Evolutionary conservation across 2,329 filamentous ascomycete species (phyloP), one percentile per base, ranked within the genome.

Genomic region (Exophiala xenobiotica): DNA sequence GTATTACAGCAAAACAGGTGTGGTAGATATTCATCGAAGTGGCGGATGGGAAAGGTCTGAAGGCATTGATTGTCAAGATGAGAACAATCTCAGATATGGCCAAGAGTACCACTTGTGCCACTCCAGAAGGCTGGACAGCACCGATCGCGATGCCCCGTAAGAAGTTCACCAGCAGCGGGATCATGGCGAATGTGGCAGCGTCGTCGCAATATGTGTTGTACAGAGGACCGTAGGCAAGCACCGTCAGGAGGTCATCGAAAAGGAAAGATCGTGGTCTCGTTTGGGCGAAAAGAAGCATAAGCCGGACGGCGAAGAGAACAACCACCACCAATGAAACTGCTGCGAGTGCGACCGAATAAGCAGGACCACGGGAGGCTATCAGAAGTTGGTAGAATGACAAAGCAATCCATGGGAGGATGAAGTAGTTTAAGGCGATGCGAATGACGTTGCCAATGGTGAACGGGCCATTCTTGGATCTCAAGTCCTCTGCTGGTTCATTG

Each of bases 1-100:
- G 84, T 11, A 95, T 75, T 2, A 79, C 73, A 0, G 90, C 82
- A 68, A 96, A 96, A 56, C 90, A 82, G 1, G 87, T 88, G 63
- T 97, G 91, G 61, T 96, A 96, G 7, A 89, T 83, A 66, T 97
- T 97, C 93, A 99, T 99, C 22, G 92, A 96, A 0, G 93, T 97
- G 18, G 91, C 84, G 1, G 85, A 84, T 54, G 92, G 86, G 64
- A 95, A 99, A 0, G 93, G 93, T 12, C 88, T 84, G 73, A 97
- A 95, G 6, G 90, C 89, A 62, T 93, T 85, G 3, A 97, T 74
- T 0, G 91, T 92, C 38, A 97, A 76, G 27, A 96, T 83, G 53
- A 91, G 83, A 26, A 96, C 86, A 56, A 97, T 87, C 72, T 99
- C 93, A 69, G 91, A 96, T 48, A 96, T 92, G 20, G 91, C 91